Evolutionary conservation across 2,329 filamentous ascomycete genomes (phyloP).

Genomic region (Colletotrichum nymphaeae): DNA sequence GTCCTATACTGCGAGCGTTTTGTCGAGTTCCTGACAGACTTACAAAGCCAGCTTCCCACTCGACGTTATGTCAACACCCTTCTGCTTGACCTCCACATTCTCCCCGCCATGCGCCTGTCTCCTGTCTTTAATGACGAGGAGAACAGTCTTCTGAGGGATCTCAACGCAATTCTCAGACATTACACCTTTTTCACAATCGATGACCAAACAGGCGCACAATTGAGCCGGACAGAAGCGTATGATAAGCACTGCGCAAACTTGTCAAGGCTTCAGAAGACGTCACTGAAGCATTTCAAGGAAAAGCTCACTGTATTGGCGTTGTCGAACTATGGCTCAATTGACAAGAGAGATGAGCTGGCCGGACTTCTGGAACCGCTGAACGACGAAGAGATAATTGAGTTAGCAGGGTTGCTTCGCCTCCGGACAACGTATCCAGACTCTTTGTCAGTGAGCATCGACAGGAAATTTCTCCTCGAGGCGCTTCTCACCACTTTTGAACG

Average conservation of each 20-base stretch:
- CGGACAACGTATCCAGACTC: conserved; percentile 84
- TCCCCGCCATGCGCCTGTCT: conserved; percentile 82
- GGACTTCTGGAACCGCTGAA: conserved; percentile 78
- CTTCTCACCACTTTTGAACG: conserved; percentile 81
- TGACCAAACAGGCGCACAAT: conserved; percentile 85
- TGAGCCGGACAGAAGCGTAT: conserved; percentile 78
- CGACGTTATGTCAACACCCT: conserved; percentile 92
- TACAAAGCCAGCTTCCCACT: conserved; percentile 94
- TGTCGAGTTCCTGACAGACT: conserved; percentile 87
- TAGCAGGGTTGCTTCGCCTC: conserved; percentile 80
- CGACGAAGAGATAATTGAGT: conserved; percentile 77
- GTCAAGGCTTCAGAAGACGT: conserved; percentile 81
- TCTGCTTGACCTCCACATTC: conserved; percentile 84
- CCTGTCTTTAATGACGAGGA: conserved; percentile 80
- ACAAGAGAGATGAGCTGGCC: conserved; percentile 82
- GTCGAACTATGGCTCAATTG: conserved; percentile 91
- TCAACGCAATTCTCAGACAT: conserved; percentile 83
- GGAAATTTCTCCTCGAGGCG: conserved; percentile 76
- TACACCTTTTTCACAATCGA: conserved; percentile 92
- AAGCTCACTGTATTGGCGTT: conserved; percentile 92
- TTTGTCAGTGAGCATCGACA: conserved; percentile 71
- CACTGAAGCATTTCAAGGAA: conserved; percentile 85
- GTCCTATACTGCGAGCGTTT: conserved; percentile 92
- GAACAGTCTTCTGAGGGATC: conserved; percentile 82
- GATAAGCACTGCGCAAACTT: conserved; percentile 82